Conservation (phyloP, 768 basidiomycete species). For the Leccinum disarticulatum region DNA sequence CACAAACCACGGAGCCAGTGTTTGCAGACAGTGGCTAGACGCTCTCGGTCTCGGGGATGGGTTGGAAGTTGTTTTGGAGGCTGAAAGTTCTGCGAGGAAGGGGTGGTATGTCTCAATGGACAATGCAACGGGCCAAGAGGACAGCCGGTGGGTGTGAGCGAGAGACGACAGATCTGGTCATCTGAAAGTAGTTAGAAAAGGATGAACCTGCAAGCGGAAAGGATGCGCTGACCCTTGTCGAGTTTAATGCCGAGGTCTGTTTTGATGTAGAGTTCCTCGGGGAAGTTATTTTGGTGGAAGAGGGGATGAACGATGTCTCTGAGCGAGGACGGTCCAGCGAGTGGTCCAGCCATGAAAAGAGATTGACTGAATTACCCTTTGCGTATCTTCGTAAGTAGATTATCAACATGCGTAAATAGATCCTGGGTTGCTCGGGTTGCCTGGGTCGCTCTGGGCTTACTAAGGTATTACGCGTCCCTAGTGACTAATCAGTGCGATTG, state of each 20-base stretch:
- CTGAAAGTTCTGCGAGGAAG: constrained; percentile 87
- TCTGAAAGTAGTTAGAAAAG: constrained; percentile 47
- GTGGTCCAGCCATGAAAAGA: constrained; percentile 40
- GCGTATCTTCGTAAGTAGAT: too few relatives aligned
- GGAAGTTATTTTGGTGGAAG: constrained; percentile 91
- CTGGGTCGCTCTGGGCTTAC: too few relatives aligned
- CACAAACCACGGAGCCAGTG: constrained; percentile 98
- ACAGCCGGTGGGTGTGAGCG: constrained; percentile 78
- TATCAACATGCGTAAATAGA: too few relatives aligned
- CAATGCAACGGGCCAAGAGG: constrained; percentile 92
- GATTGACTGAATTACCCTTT: not conserved
- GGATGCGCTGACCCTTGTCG: constrained; percentile 67
- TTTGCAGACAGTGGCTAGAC: constrained; percentile 93
- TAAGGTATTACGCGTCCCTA: too few relatives aligned
- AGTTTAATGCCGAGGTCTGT: constrained; percentile 81
- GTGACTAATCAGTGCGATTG: not conserved
- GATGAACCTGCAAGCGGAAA: not conserved
- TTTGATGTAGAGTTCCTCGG: constrained; percentile 80
- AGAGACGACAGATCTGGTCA: constrained; percentile 89
- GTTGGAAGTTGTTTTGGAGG: constrained; percentile 79
- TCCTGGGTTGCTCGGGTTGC: too few relatives aligned
- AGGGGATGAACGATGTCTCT: constrained; percentile 81
- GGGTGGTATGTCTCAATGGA: constrained; percentile 87
- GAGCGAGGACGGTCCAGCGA: constrained; percentile 56
- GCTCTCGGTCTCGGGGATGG: constrained; percentile 81